Evolutionary conservation across 2,329 filamentous ascomycete species (phyloP).

Genomic region (Coniochaeta ligniaria): DNA sequence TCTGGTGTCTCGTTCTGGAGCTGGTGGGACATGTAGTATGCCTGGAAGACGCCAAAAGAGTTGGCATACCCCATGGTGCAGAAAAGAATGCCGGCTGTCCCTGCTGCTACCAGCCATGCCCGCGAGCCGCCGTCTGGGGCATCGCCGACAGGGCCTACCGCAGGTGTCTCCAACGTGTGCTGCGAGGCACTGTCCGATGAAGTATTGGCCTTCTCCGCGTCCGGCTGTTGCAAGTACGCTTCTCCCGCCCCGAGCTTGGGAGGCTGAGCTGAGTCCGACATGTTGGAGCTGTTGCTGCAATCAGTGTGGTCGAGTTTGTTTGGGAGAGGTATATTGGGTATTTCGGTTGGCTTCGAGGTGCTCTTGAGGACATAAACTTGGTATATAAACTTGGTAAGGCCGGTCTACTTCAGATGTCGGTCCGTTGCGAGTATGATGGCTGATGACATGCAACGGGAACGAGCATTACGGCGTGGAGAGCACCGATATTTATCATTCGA

Average conservation of each 20-base stretch:
- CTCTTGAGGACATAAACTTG: no score
- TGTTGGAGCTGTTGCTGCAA: not conserved
- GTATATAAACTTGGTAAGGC: no score
- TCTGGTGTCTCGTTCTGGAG: conserved; percentile 17
- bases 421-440: no score
- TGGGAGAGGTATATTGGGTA: no score
- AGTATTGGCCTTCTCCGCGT: not conserved
- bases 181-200: not conserved
- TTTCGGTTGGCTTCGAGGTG: no score
- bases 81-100: not conserved
- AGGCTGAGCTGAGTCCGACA: not conserved
- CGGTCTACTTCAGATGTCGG: no score
- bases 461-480: not conserved
- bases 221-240: not conserved
- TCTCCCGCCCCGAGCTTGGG: not conserved
- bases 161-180: not conserved
- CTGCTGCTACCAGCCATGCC: not conserved
- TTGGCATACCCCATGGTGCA: conserved; percentile 43
- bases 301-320: not conserved
- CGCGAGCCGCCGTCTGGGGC: not conserved
- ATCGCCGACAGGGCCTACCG: not conserved
- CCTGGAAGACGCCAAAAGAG: conserved; percentile 46
- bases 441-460: no score
- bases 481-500: not conserved
- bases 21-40: conserved; percentile 33